Percentiles rank a stretch among this genome's conserved stretches.
Evolutionary conservation across 2,329 filamentous ascomycete species (phyloP).

Genomic region (Alternaria tenuissima): DNA sequence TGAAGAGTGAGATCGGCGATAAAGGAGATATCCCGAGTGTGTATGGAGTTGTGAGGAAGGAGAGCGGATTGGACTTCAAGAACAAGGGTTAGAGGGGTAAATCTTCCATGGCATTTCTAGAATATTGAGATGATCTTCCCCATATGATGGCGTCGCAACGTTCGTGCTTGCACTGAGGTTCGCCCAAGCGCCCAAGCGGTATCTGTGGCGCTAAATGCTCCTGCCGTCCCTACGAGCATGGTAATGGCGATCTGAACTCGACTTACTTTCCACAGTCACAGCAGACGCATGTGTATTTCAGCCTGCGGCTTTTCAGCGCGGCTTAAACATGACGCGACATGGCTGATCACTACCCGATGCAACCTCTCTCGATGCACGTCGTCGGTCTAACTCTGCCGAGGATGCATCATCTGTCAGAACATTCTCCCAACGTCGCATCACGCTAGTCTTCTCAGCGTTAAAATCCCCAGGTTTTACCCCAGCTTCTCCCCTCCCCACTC

Average conservation of each 20-base stretch:
- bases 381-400: conserved; percentile 30
- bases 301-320: not conserved
- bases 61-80: conserved; percentile 77
- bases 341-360: conserved; percentile 17
- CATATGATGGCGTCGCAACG: not conserved
- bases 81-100: conserved; percentile 31
- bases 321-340: not conserved
- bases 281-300: not conserved
- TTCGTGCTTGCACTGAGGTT: not conserved
- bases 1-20: conserved; percentile 74
- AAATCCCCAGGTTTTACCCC: conserved; percentile 33
- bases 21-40: conserved; percentile 82
- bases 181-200: conserved; percentile 1
- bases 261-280: conserved; percentile 6
- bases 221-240: conserved; percentile 3
- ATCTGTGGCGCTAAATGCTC: not conserved
- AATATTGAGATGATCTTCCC: not conserved
- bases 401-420: conserved; percentile 16
- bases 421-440: conserved; percentile 18
- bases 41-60: conserved; percentile 80
- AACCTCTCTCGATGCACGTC: not conserved
- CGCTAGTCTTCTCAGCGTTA: conserved; percentile 13
- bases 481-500: conserved; percentile 25
- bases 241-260: not conserved
- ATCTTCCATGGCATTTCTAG: not conserved